phyloP scores from a whole-genome alignment of 306 rosid genomes.

The Begonia masoniana region DNA sequence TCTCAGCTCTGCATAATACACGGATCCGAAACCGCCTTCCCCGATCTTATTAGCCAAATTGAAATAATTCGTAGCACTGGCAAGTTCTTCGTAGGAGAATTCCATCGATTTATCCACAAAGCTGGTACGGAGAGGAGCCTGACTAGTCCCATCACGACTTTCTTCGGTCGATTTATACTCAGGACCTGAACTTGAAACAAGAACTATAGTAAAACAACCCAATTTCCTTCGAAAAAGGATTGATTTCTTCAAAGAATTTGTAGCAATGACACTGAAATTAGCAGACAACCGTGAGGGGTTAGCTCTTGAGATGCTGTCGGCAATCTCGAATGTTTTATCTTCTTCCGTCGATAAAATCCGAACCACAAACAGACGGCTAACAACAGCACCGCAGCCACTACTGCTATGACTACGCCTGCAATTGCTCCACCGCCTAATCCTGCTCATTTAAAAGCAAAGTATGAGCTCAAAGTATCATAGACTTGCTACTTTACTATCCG shows the following conservation, averaged over 20 bases:
- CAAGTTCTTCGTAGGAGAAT: constrained; percentile 67
- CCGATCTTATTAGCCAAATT: constrained; percentile 69
- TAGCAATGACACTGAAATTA: constrained; percentile 2
- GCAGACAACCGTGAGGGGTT: constrained; percentile 34
- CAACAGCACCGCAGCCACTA: constrained; percentile 39
- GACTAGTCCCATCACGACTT: constrained; percentile 15
- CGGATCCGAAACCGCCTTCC: constrained; percentile 86
- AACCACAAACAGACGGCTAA: constrained; percentile 38
- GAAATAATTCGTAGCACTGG: constrained; percentile 62
- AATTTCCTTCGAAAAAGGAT: background rate
- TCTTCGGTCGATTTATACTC: constrained; percentile 36
- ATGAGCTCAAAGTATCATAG: constrained; percentile 20
- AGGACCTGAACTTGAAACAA: constrained; percentile 20
- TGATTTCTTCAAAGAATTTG: background rate
- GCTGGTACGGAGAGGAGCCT: constrained; percentile 29
- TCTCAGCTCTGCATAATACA: constrained; percentile 75
- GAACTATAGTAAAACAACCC: background rate
- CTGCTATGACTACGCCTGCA: constrained; percentile 59
- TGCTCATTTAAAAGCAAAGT: constrained; percentile 33
- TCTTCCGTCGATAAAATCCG: constrained; percentile 38
- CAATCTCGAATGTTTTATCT: constrained; percentile 11
- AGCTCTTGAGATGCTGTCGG: constrained; percentile 26
- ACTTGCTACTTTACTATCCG: constrained; percentile 8
- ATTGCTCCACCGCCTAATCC: constrained; percentile 54
- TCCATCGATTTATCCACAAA: constrained; percentile 61